phyloP scores from a whole-genome alignment of 176 grass and related monocot genomes.

The Avena sativa region DNA sequence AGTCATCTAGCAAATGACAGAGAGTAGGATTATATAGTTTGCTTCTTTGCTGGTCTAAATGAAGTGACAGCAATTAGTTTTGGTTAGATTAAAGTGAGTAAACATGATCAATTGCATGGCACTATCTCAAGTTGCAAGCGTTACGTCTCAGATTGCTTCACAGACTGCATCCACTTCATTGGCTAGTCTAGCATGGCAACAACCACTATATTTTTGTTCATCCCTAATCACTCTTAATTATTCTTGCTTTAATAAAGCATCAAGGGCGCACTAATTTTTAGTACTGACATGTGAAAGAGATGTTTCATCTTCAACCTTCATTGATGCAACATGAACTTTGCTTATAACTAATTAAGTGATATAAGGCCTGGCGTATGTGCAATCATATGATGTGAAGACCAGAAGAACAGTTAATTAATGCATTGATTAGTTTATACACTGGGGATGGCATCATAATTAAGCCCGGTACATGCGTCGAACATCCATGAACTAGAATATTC shows the following conservation, averaged over 20 bases:
- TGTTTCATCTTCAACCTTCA: conserved; percentile 39
- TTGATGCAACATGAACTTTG: conserved; percentile 12
- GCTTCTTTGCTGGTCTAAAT: conserved; percentile 6
- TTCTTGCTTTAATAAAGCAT: conserved; percentile 30
- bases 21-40: background rate
- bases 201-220: background rate
- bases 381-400: conserved; percentile 22
- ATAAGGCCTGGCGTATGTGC: background rate
- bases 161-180: background rate
- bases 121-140: background rate
- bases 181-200: background rate
- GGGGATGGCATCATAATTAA: conserved; percentile 5
- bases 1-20: background rate
- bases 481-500: conserved; percentile 9
- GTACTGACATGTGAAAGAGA: conserved; percentile 26
- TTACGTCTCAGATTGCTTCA: conserved; percentile 6
- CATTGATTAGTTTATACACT: background rate
- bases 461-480: background rate
- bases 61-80: background rate
- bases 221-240: background rate
- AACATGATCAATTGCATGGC: background rate
- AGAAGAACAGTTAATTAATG: background rate
- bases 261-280: background rate
- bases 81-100: background rate
- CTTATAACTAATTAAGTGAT: conserved; percentile 14